Evolutionary conservation across 345 rosid genomes (phyloP), one percentile per base, ranked within the genome.

Genomic region (Diplotaxis tenuifolia): DNA sequence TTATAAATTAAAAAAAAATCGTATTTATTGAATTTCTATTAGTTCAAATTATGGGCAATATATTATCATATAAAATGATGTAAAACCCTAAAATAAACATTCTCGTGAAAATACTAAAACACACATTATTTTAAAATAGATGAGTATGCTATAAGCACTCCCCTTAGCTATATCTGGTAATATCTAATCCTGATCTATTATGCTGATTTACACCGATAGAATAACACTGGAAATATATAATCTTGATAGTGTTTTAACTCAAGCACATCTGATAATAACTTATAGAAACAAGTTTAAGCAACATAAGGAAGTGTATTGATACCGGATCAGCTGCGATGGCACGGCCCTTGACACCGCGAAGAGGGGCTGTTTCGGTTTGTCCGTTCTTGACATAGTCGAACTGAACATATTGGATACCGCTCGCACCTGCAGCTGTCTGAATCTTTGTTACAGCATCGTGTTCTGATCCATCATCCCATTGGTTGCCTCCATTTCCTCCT

Each of bases 311-410:
- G 18, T 45, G 50, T 50, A 27, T 29, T 16, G 62, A n/a, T 29
- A 59, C 64, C n/a, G 64, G 64, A 59, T 29, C 42, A 59, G 42
- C 42, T 59, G 64, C 2, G 22, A 59, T 29, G 19, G 42, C 20
- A 16, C 64, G 64, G 64, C 23, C 45, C 64, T 16, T 73, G 34
- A 56, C 21, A 65, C 76, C 76, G 6, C 21, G 70, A 14, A 64
- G 64, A 54, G 70, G 45, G 3, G 45, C 22, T 25, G 42, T 63
- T 40, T 18, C 47, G 31, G 63, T 14, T 38, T 36, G 42, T 36
- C 70, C 76, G 22, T 55, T 64, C 55, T 38, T 64, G 45, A 72
- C 64, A 55, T 72, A 72, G 1, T 55, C 31, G 23, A 72, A 72
- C 57, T 72, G 10, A 55, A 72, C 63, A 59, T 59, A 28, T 29